Evolutionary conservation across 2,329 filamentous ascomycete genomes (phyloP).

Genomic region (Ascochyta clinopodiicola): DNA sequence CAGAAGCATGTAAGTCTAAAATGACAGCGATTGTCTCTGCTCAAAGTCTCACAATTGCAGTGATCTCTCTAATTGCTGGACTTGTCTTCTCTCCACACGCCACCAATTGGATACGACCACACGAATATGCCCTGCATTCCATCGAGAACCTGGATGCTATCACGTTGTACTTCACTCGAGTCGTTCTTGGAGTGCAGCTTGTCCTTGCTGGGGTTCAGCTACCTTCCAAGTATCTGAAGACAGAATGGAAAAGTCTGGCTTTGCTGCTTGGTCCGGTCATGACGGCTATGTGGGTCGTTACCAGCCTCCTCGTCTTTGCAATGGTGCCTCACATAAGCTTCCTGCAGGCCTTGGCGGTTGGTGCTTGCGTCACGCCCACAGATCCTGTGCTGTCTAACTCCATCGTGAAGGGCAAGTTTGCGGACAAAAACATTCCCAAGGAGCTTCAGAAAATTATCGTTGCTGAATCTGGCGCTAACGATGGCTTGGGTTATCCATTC

Average conservation of each 20-base stretch:
- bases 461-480: constrained; percentile 83
- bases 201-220: constrained; percentile 88
- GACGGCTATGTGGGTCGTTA: constrained; percentile 84
- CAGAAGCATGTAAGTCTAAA: constrained; percentile 76
- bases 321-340: constrained; percentile 75
- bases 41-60: constrained; percentile 51
- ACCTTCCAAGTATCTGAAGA: constrained; percentile 79
- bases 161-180: constrained; percentile 82
- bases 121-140: constrained; percentile 72
- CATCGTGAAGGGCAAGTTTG: constrained; percentile 93
- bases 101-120: constrained; percentile 73
- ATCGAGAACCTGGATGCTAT: constrained; percentile 69
- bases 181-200: constrained; percentile 89
- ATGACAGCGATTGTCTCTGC: neutral
- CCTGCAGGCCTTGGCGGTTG: constrained; percentile 79
- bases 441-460: constrained; percentile 73
- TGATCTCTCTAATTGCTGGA: constrained; percentile 83
- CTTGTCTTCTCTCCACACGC: constrained; percentile 79
- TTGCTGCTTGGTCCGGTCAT: constrained; percentile 84
- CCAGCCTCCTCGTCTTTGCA: constrained; percentile 79
- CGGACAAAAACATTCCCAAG: constrained; percentile 85
- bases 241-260: constrained; percentile 77
- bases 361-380: constrained; percentile 88
- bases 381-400: constrained; percentile 87
- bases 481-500: constrained; percentile 88